These are phyloP conservation scores for Fusarium neocosmosporiellum DNA, from an alignment of 2,329 filamentous ascomycete genomes.

Conservation along the genomic window DNA sequence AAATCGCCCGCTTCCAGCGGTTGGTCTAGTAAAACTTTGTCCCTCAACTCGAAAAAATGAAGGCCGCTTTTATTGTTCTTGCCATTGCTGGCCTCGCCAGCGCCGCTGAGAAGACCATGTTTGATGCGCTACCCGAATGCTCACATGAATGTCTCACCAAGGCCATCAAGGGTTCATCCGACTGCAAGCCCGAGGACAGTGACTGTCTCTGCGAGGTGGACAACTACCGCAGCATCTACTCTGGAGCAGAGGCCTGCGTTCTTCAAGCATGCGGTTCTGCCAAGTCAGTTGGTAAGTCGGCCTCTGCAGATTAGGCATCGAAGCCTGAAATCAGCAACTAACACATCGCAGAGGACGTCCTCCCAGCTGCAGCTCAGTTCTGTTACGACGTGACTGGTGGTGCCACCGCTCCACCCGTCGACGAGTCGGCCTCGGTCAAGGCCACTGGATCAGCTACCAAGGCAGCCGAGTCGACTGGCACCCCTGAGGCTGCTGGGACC, in stretches of 20 bases:
- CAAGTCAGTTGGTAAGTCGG: conserved; percentile 28
- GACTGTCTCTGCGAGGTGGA: conserved; percentile 37
- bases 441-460: neutral
- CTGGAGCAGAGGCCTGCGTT: conserved; percentile 53
- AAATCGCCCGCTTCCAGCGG: neutral
- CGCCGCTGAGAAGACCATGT: conserved; percentile 24
- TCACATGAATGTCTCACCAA: conserved; percentile 34
- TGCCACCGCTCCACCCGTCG: conserved; percentile 19
- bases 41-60: conserved; percentile 18
- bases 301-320: neutral
- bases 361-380: conserved; percentile 36
- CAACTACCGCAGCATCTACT: conserved; percentile 52
- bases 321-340: neutral
- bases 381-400: conserved; percentile 27
- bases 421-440: neutral
- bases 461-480: neutral
- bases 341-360: conserved; percentile 32
- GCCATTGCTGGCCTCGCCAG: conserved; percentile 18
- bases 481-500: neutral
- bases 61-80: conserved; percentile 24
- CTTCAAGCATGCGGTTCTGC: conserved; percentile 57
- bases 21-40: neutral
- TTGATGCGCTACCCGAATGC: conserved; percentile 38
- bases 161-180: conserved; percentile 30
- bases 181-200: conserved; percentile 34